Percentiles rank a stretch among this genome's conserved stretches.
phyloP scores from a whole-genome alignment of 495 filamentous ascomycete genomes.

The Tuber magnatum region DNA sequence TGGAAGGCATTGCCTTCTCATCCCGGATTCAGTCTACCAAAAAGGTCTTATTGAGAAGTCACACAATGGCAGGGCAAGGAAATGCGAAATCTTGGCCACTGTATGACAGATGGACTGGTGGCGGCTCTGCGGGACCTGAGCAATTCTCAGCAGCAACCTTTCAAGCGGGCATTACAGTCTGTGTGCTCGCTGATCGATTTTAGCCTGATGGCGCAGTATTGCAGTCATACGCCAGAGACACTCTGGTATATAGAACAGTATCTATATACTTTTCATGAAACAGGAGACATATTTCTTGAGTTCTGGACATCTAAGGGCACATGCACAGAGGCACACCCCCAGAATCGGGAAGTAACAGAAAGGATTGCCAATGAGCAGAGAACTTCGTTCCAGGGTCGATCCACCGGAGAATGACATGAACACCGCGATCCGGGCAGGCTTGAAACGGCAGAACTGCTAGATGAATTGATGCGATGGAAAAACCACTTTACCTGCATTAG shows the following conservation, averaged over 20 bases:
- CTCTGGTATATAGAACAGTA: conserved; percentile 13
- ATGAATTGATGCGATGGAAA: no score
- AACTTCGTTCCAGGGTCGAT: no score
- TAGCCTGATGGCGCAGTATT: conserved; percentile 13
- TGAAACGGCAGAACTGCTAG: no score
- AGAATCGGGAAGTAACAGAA: no score
- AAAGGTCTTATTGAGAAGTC: conserved; percentile 8
- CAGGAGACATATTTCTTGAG: no score
- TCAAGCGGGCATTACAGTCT: conserved; percentile 8
- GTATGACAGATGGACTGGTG: not conserved
- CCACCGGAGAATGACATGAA: no score
- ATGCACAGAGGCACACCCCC: no score
- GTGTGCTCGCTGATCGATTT: conserved; percentile 7
- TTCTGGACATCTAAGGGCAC: not conserved
- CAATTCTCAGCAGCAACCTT: conserved; percentile 1
- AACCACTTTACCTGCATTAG: no score
- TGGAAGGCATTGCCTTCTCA: not conserved
- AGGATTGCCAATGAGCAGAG: no score
- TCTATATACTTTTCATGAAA: conserved; percentile 9
- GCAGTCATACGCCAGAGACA: no score
- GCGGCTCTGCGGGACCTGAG: not conserved
- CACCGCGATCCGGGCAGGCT: no score
- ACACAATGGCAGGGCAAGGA: conserved; percentile 13
- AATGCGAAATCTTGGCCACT: conserved; percentile 14
- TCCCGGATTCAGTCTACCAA: not conserved